A percentile compares a stretch with the other conserved stretches of the same genome.
phyloP scores from a whole-genome alignment of 140 eudicot species.

The Ambrosia hybrid region DNA sequence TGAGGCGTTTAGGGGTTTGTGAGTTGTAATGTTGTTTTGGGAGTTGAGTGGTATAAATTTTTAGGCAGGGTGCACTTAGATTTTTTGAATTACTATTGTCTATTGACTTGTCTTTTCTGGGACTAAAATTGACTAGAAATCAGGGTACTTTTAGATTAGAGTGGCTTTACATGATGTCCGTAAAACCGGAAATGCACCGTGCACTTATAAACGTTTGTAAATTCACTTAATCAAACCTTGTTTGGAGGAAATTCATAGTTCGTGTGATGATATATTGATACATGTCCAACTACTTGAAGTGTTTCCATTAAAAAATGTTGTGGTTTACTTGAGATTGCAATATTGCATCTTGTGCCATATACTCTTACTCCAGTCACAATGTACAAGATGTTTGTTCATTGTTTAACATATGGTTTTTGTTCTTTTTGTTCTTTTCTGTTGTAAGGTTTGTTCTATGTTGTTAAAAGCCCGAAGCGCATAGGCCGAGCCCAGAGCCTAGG shows the following conservation, averaged over 20 bases:
- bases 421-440: background rate
- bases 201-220: background rate
- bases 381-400: background rate
- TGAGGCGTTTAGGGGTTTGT: background rate
- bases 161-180: background rate
- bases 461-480: too few species aligned
- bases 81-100: background rate
- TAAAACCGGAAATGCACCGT: background rate
- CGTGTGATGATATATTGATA: slow-evolving; percentile 11
- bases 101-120: background rate
- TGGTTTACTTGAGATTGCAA: background rate
- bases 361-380: background rate
- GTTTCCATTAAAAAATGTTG: background rate
- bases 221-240: background rate
- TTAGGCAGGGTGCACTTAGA: background rate
- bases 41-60: background rate
- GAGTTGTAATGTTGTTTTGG: slow-evolving; percentile 4
- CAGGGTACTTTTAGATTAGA: background rate
- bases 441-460: background rate
- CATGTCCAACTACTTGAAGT: background rate
- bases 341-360: background rate
- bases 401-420: background rate
- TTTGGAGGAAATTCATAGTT: background rate
- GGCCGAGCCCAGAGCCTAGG: too few species aligned
- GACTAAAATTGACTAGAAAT: background rate